Base-by-base conservation (phyloP, 2,329 filamentous ascomycete species). In the Fusarium subtropicale region DNA sequence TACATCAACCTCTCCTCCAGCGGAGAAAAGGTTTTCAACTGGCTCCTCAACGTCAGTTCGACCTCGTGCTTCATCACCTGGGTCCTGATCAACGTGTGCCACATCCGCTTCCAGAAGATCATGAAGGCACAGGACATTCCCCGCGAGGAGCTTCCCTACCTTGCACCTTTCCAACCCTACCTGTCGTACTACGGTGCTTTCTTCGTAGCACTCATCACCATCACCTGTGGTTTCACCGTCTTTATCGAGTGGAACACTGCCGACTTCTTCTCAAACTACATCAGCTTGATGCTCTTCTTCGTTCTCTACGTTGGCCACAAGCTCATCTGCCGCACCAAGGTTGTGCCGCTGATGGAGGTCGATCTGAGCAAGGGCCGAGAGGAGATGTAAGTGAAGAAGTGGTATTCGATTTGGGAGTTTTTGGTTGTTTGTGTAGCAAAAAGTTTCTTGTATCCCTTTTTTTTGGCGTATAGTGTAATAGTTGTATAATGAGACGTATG, bases 11-110 rank as follows among this genome's bases (percentile, higher is more conserved):
- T 92, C 16, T 88, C 86, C 12, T 78, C 81, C 44, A 81, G 79
- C 61, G 89, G 88, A 45, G 83, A 82, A 5, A 79, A 83, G 8
- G 91, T 91, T 22, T 93, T 93, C 79, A 84, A 86, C 82, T 93
- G 91, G 91, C 82, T 93, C 45, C 83, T 92, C 71, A 91, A 91
- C 80, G 88, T 93, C 69, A 89, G 86, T 16, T 87, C 88, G 53
- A 88, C 91, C 9, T 89, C 88, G 6, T 90, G 89, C 8, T 89
- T 92, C 76, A 91, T 92, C 70, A 88, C 85, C 38, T 93, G 91
- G 91, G 84, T 86, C 9, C 87, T 87, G 75, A 91, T 92, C 77
- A 86, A 83, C 75, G 72, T 84, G 50, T 90, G 87, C 75, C 89
- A 92, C 77, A 80, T 92, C 57, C 85, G 85, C 12, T 92, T 92